These are phyloP conservation scores for Graphiopsis chlorocephala DNA, from an alignment of 2,329 filamentous ascomycete genomes.

Conservation along the genomic window DNA sequence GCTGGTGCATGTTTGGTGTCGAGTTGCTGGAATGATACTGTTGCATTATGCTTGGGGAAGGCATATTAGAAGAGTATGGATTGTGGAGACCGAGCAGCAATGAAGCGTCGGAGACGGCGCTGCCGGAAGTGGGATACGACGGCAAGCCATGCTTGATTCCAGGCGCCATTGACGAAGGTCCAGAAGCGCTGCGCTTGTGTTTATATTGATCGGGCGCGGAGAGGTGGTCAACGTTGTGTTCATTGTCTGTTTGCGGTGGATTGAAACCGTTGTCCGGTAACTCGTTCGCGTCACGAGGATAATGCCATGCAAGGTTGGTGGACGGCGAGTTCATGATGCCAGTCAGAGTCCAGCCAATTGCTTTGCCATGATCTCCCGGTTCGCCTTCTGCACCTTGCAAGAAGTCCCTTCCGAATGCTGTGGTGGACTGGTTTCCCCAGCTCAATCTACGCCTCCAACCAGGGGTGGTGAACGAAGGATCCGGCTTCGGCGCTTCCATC, in stretches of 20 bases:
- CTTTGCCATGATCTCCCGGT: conserved; percentile 26
- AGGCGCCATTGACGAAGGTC: background rate
- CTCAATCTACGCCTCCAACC: conserved; percentile 50
- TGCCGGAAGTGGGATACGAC: conserved; percentile 13
- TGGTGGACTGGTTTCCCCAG: conserved; percentile 34
- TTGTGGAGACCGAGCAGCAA: conserved; percentile 49
- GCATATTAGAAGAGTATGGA: conserved; percentile 34
- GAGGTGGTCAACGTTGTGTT: conserved; percentile 17
- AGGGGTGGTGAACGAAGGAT: conserved; percentile 50
- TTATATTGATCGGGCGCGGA: conserved; percentile 14
- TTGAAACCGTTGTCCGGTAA: background rate
- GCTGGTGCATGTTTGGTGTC: conserved; percentile 7
- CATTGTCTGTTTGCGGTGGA: conserved; percentile 6
- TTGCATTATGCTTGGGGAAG: conserved; percentile 5
- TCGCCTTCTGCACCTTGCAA: conserved; percentile 13
- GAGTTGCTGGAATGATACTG: conserved; percentile 4
- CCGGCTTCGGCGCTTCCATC: conserved; percentile 50
- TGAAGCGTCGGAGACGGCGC: conserved; percentile 19
- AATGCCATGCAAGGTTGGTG: conserved; percentile 78
- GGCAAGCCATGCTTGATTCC: background rate
- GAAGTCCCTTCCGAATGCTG: conserved; percentile 14
- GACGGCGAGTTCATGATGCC: conserved; percentile 83
- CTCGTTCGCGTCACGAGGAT: conserved; percentile 53
- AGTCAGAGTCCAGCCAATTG: conserved; percentile 83
- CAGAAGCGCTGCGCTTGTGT: conserved; percentile 9